Evolutionary conservation across 2,329 filamentous ascomycete species (phyloP).

Genomic region (Calonectria hawksworthii): DNA sequence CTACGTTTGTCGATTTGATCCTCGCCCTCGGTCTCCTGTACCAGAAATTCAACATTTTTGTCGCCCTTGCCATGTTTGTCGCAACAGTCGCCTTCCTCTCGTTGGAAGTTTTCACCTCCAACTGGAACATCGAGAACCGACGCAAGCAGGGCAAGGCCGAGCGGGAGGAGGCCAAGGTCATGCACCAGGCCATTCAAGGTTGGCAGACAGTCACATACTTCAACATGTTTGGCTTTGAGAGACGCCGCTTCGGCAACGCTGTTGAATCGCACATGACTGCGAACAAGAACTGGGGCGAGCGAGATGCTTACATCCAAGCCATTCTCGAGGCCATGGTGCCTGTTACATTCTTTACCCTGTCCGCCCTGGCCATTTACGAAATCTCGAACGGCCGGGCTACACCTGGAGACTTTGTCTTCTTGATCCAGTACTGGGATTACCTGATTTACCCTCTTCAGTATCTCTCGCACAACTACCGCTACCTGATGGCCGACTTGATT

Average conservation of each 20-base stretch:
- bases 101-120: constrained; percentile 50
- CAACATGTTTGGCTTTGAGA: constrained; percentile 52
- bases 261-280: constrained; percentile 45
- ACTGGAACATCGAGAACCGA: constrained; percentile 55
- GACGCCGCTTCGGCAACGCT: constrained; percentile 42
- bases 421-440: constrained; percentile 74
- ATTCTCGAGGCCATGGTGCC: constrained; percentile 58
- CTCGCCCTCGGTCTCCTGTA: constrained; percentile 74
- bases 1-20: constrained; percentile 73
- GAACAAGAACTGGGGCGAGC: constrained; percentile 33
- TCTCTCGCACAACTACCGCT: constrained; percentile 46
- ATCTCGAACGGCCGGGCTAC: constrained; percentile 35
- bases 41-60: constrained; percentile 73
- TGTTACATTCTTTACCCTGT: constrained; percentile 55
- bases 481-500: constrained; percentile 62
- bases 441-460: constrained; percentile 56
- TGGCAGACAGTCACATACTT: constrained; percentile 70
- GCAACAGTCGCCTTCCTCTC: constrained; percentile 38
- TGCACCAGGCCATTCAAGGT: constrained; percentile 71
- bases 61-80: constrained; percentile 56
- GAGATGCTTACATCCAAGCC: constrained; percentile 40
- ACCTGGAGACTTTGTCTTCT: constrained; percentile 66
- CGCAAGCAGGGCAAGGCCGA: constrained; percentile 55
- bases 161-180: constrained; percentile 64
- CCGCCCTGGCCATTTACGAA: constrained; percentile 38